Evolutionary conservation across 2,329 filamentous ascomycete genomes (phyloP).

Genomic region (Phoma sp.): DNA sequence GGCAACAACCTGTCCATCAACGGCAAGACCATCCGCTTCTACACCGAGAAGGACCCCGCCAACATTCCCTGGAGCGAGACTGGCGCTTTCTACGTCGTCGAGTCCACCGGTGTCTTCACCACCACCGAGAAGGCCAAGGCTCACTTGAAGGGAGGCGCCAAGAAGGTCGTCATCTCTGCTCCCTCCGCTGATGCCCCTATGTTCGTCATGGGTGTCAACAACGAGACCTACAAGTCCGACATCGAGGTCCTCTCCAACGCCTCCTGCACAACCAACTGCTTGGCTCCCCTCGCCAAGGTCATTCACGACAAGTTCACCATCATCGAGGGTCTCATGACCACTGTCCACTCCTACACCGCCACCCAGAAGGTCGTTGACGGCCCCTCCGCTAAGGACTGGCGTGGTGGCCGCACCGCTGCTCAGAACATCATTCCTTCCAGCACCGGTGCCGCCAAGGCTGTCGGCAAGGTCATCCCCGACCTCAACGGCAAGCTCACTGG

Average conservation of each 20-base stretch:
- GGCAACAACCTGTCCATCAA: slow-evolving; percentile 82
- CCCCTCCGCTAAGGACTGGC: slow-evolving; percentile 98
- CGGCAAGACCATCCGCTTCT: slow-evolving; percentile 95
- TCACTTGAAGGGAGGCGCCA: slow-evolving; percentile 95
- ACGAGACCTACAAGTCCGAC: slow-evolving; percentile 89
- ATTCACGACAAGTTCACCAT: slow-evolving; percentile 98
- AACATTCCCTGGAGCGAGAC: slow-evolving; percentile 89
- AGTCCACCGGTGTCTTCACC: slow-evolving; percentile 99
- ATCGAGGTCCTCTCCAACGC: slow-evolving; percentile 97
- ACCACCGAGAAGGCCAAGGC: slow-evolving; percentile 93
- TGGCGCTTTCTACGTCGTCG: slow-evolving; percentile 91
- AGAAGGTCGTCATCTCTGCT: slow-evolving; percentile 88
- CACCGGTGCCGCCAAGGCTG: slow-evolving; percentile 99
- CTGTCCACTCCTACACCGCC: slow-evolving; percentile 99
- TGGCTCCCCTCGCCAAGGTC: slow-evolving; percentile 99
- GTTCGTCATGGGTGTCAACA: slow-evolving; percentile 99
- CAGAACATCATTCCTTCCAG: slow-evolving; percentile 99
- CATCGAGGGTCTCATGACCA: slow-evolving; percentile 99
- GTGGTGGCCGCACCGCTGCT: slow-evolving; percentile 96
- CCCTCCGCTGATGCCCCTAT: slow-evolving; percentile 96
- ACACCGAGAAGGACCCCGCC: slow-evolving; percentile 87
- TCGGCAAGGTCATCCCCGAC: slow-evolving; percentile 98
- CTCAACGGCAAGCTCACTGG: slow-evolving; percentile 99
- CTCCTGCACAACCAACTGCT: slow-evolving; percentile 99
- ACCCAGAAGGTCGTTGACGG: slow-evolving; percentile 99